Base-by-base conservation (phyloP, 495 filamentous ascomycete species). In the Aspergillus sparsus region DNA sequence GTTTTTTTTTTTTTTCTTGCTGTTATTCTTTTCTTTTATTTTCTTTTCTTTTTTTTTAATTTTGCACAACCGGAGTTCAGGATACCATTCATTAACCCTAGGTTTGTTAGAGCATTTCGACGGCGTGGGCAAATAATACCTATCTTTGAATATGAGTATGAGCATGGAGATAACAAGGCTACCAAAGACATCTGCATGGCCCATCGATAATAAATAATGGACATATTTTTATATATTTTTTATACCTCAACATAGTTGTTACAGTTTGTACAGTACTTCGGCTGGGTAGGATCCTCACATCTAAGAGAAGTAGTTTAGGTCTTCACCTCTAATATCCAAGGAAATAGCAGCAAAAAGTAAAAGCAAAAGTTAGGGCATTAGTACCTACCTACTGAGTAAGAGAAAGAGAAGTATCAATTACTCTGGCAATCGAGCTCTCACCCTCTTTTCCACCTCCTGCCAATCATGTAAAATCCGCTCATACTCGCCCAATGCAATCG, bases 401-500 rank as follows among this genome's bases (percentile, higher is more conserved):
- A 3, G 21, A 27, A 27, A 27, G 21, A 27, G 21, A 27, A 27
- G 21, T 1, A 27, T 27, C 21, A 27, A 27, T 27, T 27, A 27
- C 21, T 27, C 21, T 3, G 21, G 21, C 21, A 27, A 27, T 27
- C 21, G 21, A 27, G 21, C 21, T 3, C 3, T 3, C 21, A 69
- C 52, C 46, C 68, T 64, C 12, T 62, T 63, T 31, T 78, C 74
- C 2, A 77, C 66, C 33, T 72, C 71, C 59, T 73, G 65, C 11
- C 65, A 56, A 59, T 76, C 71, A 53, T 63, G 55, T 31, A 78
- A 58, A 21, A 74, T 73, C 7, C 70, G 71, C 71, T 90, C 85
- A 76, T 93, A 93, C 54, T 81, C 79, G 4, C 78, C 79, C 21
- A 91, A 60, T 45, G 85, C 79, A 47, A 93, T 67, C 15, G 82